Evolutionary conservation across 78 protist genomes (phyloP), one percentile per base, ranked within the genome.

Genomic region (Dictyostelium firmibasis): DNA sequence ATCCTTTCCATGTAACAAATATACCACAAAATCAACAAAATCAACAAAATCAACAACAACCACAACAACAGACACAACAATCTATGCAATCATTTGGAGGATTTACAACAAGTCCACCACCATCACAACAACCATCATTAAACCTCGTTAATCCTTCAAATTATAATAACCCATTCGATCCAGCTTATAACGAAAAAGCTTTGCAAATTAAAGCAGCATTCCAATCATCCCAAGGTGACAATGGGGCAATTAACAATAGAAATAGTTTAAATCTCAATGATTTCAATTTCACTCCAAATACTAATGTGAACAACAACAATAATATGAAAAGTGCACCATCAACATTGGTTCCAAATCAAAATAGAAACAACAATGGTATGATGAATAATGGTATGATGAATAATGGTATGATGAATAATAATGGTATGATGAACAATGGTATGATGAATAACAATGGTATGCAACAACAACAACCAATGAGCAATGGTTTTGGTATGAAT

Each of bases 171-270:
- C 84, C 85, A 25, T 89, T 89, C 53, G 92, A 86, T 20, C 92
- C 92, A 60, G 74, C 85, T 1, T 77, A 77, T 29, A 86, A 86
- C 36, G 88, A 78, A 60, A 89, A 81, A 70, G 94, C 94, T 29
- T 31, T 89, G 1, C 94, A 89, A 69, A 89, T 89, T 38, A 89
- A 89, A 60, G 94, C 94, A 50, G 94, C 94, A 20, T 89, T 89
- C 23, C 72, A 81, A 67, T 89, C 94, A 11, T 41, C 86, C 2
- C 93, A 72, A 64, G 41, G 31, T 62, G 33, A 75, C 23, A 18
- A 44, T 14, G 47, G 33, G 1, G 31, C 16, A 72, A 18, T 60
- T 16, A 77, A 29, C 14, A 47, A 41, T 72, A 64, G 43, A 43
- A 72, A 33, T 33, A 85, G 27, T 50, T 23, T 23, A 16, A 35